Evolutionary conservation across 2,329 filamentous ascomycete genomes (phyloP).

Genomic region (Ascochyta koolunga): DNA sequence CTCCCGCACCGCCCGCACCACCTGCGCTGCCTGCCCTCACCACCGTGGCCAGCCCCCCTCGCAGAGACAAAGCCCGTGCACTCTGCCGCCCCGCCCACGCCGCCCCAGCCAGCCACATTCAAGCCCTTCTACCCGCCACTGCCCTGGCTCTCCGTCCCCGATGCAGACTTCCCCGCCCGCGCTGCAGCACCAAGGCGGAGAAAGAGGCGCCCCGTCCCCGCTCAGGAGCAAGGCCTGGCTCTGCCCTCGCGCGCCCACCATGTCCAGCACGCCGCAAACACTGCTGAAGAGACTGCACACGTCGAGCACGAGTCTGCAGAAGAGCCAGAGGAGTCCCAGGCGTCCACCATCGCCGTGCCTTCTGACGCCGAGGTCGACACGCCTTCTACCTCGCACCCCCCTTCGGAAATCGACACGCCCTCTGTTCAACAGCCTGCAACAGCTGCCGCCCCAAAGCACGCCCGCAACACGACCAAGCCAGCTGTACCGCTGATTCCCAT

Average conservation of each 20-base stretch:
- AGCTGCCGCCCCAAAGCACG: slow-evolving; percentile 42
- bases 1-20: slow-evolving; percentile 36
- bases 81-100: slow-evolving; percentile 17
- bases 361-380: slow-evolving; percentile 60
- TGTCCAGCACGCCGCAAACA: slow-evolving; percentile 18
- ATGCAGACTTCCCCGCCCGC: slow-evolving; percentile 60
- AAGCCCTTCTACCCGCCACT: slow-evolving; percentile 60
- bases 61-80: slow-evolving; percentile 26
- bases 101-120: slow-evolving; percentile 31
- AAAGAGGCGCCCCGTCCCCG: slow-evolving; percentile 46
- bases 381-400: slow-evolving; percentile 63
- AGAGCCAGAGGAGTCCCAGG: slow-evolving; percentile 48
- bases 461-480: slow-evolving; percentile 52
- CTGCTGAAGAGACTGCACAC: slow-evolving; percentile 22
- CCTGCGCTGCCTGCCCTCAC: not conserved
- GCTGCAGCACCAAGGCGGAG: slow-evolving; percentile 55
- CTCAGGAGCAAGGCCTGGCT: slow-evolving; percentile 52
- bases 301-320: slow-evolving; percentile 51
- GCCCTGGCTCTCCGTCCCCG: slow-evolving; percentile 66
- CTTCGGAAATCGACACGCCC: slow-evolving; percentile 62
- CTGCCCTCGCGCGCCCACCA: slow-evolving; percentile 57
- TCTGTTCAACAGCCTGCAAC: slow-evolving; percentile 58
- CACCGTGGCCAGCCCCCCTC: not conserved
- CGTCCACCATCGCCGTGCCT: slow-evolving; percentile 52
- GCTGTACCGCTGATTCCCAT: slow-evolving; percentile 61